Conservation (phyloP, 2,329 filamentous ascomycete genomes). For the Calonectria ilicicola region DNA sequence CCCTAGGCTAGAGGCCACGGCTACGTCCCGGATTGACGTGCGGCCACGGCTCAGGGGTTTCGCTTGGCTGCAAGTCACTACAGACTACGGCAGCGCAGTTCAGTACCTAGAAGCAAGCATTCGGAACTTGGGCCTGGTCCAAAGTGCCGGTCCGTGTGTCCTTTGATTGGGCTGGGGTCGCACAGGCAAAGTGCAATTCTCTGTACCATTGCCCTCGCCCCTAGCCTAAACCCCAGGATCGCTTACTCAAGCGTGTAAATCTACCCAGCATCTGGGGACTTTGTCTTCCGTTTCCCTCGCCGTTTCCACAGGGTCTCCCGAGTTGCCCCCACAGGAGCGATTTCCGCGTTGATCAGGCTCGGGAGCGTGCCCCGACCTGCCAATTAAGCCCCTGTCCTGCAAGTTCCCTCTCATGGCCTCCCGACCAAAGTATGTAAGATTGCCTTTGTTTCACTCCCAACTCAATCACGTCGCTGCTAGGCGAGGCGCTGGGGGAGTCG, state of each 20-base stretch:
- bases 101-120: background rate
- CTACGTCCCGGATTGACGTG: constrained; percentile 16
- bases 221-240: background rate
- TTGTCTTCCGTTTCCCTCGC: background rate
- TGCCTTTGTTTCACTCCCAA: constrained; percentile 6
- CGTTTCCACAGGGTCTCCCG: background rate
- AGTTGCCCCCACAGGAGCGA: background rate
- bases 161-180: background rate
- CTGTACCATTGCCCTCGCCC: background rate
- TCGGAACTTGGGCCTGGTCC: background rate
- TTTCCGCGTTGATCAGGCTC: constrained; percentile 8
- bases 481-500: background rate
- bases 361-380: background rate
- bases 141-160: background rate
- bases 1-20: constrained; percentile 4
- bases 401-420: background rate
- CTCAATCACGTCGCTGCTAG: constrained; percentile 3
- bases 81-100: too few species aligned
- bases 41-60: background rate
- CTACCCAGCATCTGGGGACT: background rate
- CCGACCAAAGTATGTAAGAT: constrained; percentile 5
- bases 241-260: background rate
- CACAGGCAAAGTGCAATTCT: background rate
- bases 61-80: constrained; percentile 3
- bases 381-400: constrained; percentile 3